Percentiles rank a stretch among this genome's conserved stretches.
These are phyloP conservation scores for Agastache rugosa DNA, from an alignment of 257 asterid genomes.

Conservation along the genomic window DNA sequence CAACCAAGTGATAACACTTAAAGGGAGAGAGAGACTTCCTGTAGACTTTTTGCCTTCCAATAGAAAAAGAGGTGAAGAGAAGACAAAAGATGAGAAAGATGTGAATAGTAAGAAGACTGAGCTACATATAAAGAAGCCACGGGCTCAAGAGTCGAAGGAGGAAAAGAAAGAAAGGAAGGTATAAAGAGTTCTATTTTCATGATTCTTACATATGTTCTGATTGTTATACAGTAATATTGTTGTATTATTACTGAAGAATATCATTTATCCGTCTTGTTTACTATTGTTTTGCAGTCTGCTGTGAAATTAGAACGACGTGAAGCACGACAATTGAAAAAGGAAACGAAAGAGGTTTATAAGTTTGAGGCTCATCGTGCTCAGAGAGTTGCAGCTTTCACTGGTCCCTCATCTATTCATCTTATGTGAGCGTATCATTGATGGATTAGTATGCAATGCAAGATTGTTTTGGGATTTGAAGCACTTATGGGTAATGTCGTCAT, in stretches of 20 bases:
- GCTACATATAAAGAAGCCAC: constrained; percentile 58
- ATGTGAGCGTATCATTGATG: constrained; percentile 52
- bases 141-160: constrained; percentile 82
- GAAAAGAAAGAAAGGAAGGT: constrained; percentile 98
- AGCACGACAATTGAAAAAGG: constrained; percentile 84
- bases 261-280: neutral
- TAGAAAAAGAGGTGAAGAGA: constrained; percentile 50
- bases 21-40: constrained; percentile 85
- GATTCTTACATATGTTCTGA: neutral
- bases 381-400: constrained; percentile 87
- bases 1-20: constrained; percentile 60
- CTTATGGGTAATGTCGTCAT: neutral
- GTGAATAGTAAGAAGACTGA: constrained; percentile 46
- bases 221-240: neutral
- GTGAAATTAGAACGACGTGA: constrained; percentile 88
- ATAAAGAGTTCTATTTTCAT: constrained; percentile 6
- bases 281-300: constrained; percentile 64
- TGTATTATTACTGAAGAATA: neutral
- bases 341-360: constrained; percentile 72
- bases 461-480: neutral
- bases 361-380: constrained; percentile 84
- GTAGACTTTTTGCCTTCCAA: constrained; percentile 73
- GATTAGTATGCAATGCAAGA: neutral
- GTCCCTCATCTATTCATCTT: constrained; percentile 89
- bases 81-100: constrained; percentile 52